Evolutionary conservation across 345 rosid species (phyloP).

Genomic region (Syzygium grande): DNA sequence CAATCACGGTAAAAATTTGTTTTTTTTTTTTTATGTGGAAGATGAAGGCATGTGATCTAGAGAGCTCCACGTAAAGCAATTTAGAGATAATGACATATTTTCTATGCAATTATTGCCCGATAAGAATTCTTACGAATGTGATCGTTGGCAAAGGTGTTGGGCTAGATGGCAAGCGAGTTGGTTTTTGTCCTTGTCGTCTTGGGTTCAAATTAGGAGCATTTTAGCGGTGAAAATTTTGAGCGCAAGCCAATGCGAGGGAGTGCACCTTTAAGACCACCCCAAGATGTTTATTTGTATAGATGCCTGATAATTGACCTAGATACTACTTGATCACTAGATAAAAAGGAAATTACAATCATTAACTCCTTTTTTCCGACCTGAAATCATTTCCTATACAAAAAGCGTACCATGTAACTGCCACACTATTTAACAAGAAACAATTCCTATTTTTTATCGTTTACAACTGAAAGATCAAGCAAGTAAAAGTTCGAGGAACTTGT

Average conservation of each 20-base stretch:
- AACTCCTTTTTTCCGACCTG: fast-evolving
- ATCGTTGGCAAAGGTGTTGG: background rate
- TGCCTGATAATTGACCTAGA: too few relatives aligned
- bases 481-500: background rate
- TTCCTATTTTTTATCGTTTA: too few relatives aligned
- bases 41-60: background rate
- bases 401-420: background rate
- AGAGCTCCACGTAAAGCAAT: background rate
- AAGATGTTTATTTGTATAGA: too few relatives aligned
- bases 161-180: background rate
- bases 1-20: background rate
- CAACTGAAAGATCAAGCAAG: too few relatives aligned
- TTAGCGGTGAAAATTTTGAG: background rate
- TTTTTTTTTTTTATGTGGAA: background rate
- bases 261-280: background rate
- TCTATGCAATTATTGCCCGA: background rate
- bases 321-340: too few relatives aligned
- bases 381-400: background rate
- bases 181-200: background rate
- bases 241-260: background rate
- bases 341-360: background rate
- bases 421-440: background rate
- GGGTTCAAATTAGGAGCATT: background rate
- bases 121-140: background rate
- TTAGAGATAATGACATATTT: background rate